phyloP scores from a whole-genome alignment of 2,329 filamentous ascomycete species.

The Fusarium nygamai region DNA sequence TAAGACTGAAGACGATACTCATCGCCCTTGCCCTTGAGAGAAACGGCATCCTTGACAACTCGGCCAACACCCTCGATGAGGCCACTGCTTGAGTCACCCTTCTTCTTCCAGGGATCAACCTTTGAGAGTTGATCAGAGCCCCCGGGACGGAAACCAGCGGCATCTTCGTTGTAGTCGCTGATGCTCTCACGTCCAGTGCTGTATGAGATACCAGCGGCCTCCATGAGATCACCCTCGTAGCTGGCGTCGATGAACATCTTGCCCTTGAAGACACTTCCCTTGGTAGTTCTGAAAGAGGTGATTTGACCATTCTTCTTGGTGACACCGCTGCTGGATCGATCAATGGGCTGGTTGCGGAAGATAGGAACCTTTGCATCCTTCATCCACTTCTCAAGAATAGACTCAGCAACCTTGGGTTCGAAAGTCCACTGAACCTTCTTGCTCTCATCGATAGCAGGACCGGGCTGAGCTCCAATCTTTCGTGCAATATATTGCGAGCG shows the following conservation, averaged over 20 bases:
- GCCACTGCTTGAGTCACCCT: conserved; percentile 17
- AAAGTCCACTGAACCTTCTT: conserved; percentile 38
- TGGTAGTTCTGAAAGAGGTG: conserved; percentile 23
- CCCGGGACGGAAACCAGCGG: conserved; percentile 19
- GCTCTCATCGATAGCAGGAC: conserved; percentile 28
- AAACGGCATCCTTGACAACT: conserved; percentile 2
- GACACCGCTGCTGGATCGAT: conserved; percentile 14
- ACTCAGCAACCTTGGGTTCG: conserved; percentile 34
- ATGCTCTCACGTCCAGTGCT: conserved; percentile 27
- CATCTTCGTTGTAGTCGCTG: conserved; percentile 20
- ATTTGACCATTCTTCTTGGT: conserved; percentile 25
- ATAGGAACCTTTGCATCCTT: conserved; percentile 31
- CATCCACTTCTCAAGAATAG: conserved; percentile 29
- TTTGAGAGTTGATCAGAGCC: conserved; percentile 1
- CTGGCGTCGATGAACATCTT: conserved; percentile 39
- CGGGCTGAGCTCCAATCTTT: conserved; percentile 31
- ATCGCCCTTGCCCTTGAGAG: conserved; percentile 13
- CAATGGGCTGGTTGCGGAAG: conserved; percentile 28
- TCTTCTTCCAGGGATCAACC: conserved; percentile 24
- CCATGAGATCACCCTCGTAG: conserved; percentile 38
- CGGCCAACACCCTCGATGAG: conserved; percentile 22
- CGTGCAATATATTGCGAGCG: conserved; percentile 15
- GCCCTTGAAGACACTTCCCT: conserved; percentile 13
- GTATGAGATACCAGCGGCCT: conserved; percentile 27
- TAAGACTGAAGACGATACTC: conserved; percentile 30